These are phyloP conservation scores for Sungouiella thailandica DNA, from an alignment of 805 yeast genomes.

Conservation along the genomic window DNA sequence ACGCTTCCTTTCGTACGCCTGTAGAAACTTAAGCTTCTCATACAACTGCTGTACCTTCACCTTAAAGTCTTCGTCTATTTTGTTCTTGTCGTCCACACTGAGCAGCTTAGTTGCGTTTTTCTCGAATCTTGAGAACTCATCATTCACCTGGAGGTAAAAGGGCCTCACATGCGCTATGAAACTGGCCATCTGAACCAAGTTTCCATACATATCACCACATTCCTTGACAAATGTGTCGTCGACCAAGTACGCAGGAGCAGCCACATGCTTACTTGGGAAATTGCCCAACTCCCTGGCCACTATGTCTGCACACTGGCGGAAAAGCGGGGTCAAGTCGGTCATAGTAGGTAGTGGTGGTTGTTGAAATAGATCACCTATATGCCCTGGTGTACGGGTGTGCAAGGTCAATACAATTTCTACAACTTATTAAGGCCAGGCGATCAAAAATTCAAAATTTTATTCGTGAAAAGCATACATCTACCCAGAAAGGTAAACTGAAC, in stretches of 20 bases:
- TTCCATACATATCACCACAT: constrained; percentile 28
- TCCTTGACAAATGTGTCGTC: constrained; percentile 40
- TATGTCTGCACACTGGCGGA: constrained; percentile 43
- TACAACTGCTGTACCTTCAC: constrained; percentile 47
- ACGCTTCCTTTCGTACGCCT: constrained; percentile 49
- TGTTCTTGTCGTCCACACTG: constrained; percentile 46
- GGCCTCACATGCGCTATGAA: constrained; percentile 31
- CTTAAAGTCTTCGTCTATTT: constrained; percentile 52
- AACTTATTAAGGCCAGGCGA: too few species aligned
- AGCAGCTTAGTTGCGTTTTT: constrained; percentile 15
- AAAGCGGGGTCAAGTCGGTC: constrained; percentile 47
- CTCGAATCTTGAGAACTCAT: constrained; percentile 11
- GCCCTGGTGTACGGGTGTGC: constrained; percentile 2
- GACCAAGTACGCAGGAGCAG: constrained; percentile 12
- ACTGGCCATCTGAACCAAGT: constrained; percentile 25
- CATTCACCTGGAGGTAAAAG: constrained; percentile 26
- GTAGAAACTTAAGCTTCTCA: constrained; percentile 46
- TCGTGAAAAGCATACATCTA: background rate
- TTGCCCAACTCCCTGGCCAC: constrained; percentile 29
- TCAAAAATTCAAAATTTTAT: too few species aligned
- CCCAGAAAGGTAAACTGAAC: constrained; percentile 22
- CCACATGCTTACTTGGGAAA: background rate
- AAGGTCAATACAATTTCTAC: constrained; percentile 1
- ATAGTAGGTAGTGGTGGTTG: constrained; percentile 15
- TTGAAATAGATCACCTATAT: background rate